Evolutionary conservation across 306 rosid genomes (phyloP).

Genomic region (Cicer chorassanicum): DNA sequence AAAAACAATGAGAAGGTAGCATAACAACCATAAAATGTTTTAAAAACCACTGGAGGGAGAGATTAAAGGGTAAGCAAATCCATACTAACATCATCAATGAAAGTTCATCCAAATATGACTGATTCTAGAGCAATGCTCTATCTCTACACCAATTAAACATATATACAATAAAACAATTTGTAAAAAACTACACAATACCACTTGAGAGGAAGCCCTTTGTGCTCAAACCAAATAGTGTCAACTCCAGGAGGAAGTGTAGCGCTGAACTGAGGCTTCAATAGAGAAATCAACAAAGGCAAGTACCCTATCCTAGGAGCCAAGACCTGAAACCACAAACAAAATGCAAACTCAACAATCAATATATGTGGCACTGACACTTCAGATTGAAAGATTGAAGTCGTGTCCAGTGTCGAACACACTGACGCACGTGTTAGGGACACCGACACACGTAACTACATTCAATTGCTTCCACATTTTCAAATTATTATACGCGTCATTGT

Average conservation of each 20-base stretch:
- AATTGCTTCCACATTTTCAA: no score
- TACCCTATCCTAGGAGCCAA: conserved; percentile 93
- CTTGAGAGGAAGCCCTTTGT: conserved; percentile 86
- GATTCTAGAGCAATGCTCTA: background rate
- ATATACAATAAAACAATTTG: background rate
- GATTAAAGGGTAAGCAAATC: conserved; percentile 8
- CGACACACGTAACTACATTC: no score
- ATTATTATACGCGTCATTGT: no score
- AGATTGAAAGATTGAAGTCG: no score
- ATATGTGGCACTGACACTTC: no score
- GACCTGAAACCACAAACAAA: conserved; percentile 54
- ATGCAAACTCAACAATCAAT: background rate
- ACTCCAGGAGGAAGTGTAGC: conserved; percentile 80
- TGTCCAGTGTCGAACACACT: no score
- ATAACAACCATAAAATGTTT: conserved; percentile 2
- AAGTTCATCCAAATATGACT: background rate
- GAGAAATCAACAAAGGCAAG: conserved; percentile 81
- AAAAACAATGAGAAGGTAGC: conserved; percentile 22
- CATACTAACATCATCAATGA: conserved; percentile 10
- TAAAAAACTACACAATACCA: conserved; percentile 53
- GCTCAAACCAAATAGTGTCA: conserved; percentile 94
- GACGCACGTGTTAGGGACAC: no score
- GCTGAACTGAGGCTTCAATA: conserved; percentile 79
- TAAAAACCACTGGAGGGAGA: background rate
- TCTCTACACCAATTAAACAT: background rate